These are phyloP conservation scores for Viridothelium virens DNA, from an alignment of 495 filamentous ascomycete genomes.

Conservation along the genomic window DNA sequence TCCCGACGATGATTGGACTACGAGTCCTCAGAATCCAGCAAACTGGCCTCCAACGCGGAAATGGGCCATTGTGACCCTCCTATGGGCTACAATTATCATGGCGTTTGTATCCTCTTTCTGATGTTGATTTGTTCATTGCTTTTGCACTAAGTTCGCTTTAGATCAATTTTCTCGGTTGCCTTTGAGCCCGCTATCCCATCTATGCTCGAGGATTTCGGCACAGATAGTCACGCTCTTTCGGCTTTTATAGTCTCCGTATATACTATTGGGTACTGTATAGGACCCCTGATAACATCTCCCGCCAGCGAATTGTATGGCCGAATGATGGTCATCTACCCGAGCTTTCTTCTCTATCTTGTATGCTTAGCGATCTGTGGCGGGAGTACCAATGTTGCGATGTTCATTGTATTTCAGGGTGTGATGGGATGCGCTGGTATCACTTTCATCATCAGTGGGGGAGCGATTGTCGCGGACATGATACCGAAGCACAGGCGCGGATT, in stretches of 20 bases:
- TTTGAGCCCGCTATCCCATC: not conserved
- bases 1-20: not conserved
- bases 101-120: not conserved
- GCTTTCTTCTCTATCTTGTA: not conserved
- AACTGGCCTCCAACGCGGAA: not conserved
- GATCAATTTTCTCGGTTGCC: not conserved
- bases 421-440: not conserved
- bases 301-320: not conserved
- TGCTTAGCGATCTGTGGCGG: not conserved
- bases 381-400: not conserved
- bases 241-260: not conserved
- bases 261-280: not conserved
- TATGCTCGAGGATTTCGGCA: not conserved
- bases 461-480: not conserved
- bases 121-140: not conserved
- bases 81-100: not conserved
- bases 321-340: not conserved
- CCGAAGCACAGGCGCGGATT: not conserved
- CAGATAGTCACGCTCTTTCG: not conserved
- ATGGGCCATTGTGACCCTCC: not conserved
- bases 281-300: not conserved
- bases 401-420: not conserved
- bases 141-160: not conserved
- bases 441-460: not conserved
- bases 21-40: not conserved